A percentile compares a stretch with the other conserved stretches of the same genome.
Conservation (phyloP, 805 yeast species). For the Myxozyma neglecta region DNA sequence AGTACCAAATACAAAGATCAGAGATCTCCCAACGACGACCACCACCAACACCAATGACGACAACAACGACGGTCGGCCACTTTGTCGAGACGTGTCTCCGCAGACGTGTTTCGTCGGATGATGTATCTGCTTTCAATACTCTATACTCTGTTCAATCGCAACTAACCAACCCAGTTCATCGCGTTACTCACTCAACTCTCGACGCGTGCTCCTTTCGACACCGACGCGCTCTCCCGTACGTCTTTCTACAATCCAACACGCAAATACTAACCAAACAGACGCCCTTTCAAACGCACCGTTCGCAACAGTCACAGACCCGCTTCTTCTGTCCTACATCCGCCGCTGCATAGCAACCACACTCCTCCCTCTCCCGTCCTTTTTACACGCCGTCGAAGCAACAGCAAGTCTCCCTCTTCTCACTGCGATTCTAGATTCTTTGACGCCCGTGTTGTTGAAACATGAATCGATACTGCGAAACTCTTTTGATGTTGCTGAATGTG, state of each 20-base stretch:
- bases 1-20: too few species aligned
- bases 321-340: slow-evolving; percentile 18
- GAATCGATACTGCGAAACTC: background rate
- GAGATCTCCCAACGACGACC: background rate
- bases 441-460: slow-evolving; percentile 1
- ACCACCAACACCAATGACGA: background rate
- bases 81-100: background rate
- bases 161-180: too few species aligned
- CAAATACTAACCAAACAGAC: background rate
- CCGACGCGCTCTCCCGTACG: too few species aligned
- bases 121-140: too few species aligned
- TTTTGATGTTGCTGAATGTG: background rate
- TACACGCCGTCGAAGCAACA: background rate
- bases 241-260: background rate
- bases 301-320: slow-evolving; percentile 24
- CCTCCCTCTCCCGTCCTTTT: slow-evolving; percentile 8
- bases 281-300: slow-evolving; percentile 10
- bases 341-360: slow-evolving; percentile 7
- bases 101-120: background rate
- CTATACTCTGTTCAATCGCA: too few species aligned
- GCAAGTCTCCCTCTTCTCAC: background rate
- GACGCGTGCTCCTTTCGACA: too few species aligned
- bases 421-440: slow-evolving; percentile 10
- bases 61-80: too few species aligned
- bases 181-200: too few species aligned